Evolutionary conservation across 805 yeast species (phyloP).

Genomic region (Scheffersomyces spartinae): DNA sequence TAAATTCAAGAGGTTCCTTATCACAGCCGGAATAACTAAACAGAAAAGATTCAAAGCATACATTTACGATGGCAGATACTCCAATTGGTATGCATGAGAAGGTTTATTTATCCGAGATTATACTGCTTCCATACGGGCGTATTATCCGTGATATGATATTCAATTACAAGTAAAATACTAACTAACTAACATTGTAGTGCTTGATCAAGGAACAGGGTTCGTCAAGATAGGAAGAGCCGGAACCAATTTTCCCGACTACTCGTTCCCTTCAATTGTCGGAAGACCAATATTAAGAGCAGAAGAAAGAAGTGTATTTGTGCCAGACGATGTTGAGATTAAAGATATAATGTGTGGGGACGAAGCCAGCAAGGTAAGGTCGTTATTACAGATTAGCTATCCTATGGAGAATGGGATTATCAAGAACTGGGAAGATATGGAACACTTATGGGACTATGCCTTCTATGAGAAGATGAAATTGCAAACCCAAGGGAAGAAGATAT

Average conservation of each 20-base stretch:
- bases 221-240: constrained; percentile 97
- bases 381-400: constrained; percentile 89
- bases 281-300: constrained; percentile 96
- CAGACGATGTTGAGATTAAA: constrained; percentile 63
- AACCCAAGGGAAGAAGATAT: constrained; percentile 62
- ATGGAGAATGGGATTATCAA: constrained; percentile 98
- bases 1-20: too few species aligned
- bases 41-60: too few species aligned
- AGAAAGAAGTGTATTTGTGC: constrained; percentile 51
- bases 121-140: too few species aligned
- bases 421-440: constrained; percentile 99
- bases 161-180: constrained; percentile 4
- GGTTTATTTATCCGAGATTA: too few species aligned
- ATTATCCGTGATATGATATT: background rate
- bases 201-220: constrained; percentile 98
- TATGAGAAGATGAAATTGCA: constrained; percentile 80
- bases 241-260: constrained; percentile 91
- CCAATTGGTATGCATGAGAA: too few species aligned
- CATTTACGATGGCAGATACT: too few species aligned
- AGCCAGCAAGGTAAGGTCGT: constrained; percentile 82
- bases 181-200: constrained; percentile 37
- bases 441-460: constrained; percentile 95
- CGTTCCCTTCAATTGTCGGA: constrained; percentile 96
- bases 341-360: constrained; percentile 98
- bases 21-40: too few species aligned